These are phyloP conservation scores for Pseudofabraea citricarpa DNA, from an alignment of 2,329 filamentous ascomycete genomes.

Conservation along the genomic window DNA sequence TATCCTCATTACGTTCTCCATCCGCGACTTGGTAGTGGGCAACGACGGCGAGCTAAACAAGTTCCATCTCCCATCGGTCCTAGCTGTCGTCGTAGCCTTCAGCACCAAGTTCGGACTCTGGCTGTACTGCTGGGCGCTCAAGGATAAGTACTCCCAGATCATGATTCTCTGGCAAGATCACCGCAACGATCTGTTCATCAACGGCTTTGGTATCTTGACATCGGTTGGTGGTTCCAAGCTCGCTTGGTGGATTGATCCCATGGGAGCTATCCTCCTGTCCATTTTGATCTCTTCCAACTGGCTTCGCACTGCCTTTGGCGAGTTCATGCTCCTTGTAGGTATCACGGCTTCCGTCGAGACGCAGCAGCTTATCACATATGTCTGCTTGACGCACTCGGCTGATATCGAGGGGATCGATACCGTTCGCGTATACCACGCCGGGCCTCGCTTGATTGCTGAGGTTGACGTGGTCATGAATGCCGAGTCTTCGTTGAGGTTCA, in stretches of 20 bases:
- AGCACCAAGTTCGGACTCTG: conserved; percentile 78
- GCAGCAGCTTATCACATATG: conserved; percentile 93
- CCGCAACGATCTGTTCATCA: conserved; percentile 95
- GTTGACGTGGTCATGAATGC: conserved; percentile 94
- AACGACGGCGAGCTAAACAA: conserved; percentile 43
- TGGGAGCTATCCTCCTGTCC: conserved; percentile 82
- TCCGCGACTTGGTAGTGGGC: conserved; percentile 59
- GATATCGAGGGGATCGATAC: conserved; percentile 85
- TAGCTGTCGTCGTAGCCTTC: conserved; percentile 83
- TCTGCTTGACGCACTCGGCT: conserved; percentile 87
- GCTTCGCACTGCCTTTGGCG: conserved; percentile 78
- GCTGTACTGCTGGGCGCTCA: conserved; percentile 85
- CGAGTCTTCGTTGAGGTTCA: conserved; percentile 64
- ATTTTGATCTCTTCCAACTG: conserved; percentile 74
- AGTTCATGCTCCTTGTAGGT: conserved; percentile 89
- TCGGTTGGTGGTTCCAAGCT: conserved; percentile 88
- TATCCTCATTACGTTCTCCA: conserved; percentile 86
- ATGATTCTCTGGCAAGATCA: conserved; percentile 95
- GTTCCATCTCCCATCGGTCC: conserved; percentile 78
- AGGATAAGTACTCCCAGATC: conserved; percentile 87
- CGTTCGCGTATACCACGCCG: conserved; percentile 88
- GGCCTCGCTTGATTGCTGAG: conserved; percentile 85
- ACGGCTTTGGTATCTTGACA: conserved; percentile 86
- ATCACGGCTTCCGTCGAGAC: conserved; percentile 80
- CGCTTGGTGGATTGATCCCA: conserved; percentile 90